Evolutionary conservation across 108 stramenopile species (phyloP), one percentile per base, ranked within the genome.

Genomic region (Licmophora abbreviata): DNA sequence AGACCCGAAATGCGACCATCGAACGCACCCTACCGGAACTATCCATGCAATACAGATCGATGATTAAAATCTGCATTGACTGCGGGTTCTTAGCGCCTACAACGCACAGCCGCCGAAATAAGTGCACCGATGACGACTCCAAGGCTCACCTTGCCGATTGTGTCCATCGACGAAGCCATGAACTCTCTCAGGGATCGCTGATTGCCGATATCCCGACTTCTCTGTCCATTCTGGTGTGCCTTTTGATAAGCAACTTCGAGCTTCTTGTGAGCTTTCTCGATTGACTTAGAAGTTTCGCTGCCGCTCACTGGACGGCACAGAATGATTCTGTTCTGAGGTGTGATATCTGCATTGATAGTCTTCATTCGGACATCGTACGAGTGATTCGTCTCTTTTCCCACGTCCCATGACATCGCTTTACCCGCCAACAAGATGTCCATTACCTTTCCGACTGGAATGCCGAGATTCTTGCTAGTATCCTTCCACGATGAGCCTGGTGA

Each of bases 371-470:
- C 80, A 22, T 68, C 51, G 45, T 86, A 76, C 50, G 51, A 43
- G 21, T n/a, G n/a, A n/a, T n/a, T n/a, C n/a, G n/a, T n/a, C n/a
- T n/a, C 66, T 63, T n/a, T n/a, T 14, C 51, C 53, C 2, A 58
- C 71, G 54, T 28, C 24, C 15, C 56, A 49, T 12, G 59, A 69
- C 46, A 79, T 71, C 47, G 76, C 76, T 46, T 76, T 76, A 11
- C 85, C 85, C 35, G 77, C 77, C 22, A 77, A 38, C 8, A 86
- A 54, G 18, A 86, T 40, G 55, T 86, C 85, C 76, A 86, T 86
- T 6, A 68, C 54, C 24, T 53, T 58, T 9, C 56, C 77, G 18
- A 73, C 22, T 17, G 65, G 57, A 33, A 82, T 58, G 7, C 51
- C 46, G 32, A 81, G 29, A 42, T 69, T 62, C n/a, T 61, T 47